These are phyloP conservation scores for Dactylellina drechsleri DNA, from an alignment of 2,329 filamentous ascomycete species.

Conservation along the genomic window DNA sequence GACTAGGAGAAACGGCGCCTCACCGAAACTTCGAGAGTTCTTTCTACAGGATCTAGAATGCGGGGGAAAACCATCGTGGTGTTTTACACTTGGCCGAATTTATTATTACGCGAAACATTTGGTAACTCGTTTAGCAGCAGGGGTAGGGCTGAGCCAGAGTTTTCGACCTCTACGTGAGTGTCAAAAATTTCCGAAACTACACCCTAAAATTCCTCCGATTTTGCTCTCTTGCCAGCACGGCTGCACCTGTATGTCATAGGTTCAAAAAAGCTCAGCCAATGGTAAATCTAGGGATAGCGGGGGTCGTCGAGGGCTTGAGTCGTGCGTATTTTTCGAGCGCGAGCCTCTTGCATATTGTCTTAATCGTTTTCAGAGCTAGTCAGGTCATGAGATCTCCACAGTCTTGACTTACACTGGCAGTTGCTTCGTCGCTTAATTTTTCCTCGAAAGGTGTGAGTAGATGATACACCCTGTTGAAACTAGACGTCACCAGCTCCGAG, in stretches of 20 bases:
- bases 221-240: not conserved
- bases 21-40: slow-evolving; percentile 14
- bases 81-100: slow-evolving; percentile 12
- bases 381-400: slow-evolving; percentile 33
- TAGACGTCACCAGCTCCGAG: no score
- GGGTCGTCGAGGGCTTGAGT: not conserved
- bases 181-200: slow-evolving; percentile 48
- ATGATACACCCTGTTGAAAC: no score
- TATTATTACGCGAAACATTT: slow-evolving; percentile 8
- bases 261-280: not conserved
- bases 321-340: slow-evolving; percentile 21
- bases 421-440: slow-evolving; percentile 9
- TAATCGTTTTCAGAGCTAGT: not conserved
- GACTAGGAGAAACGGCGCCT: not conserved
- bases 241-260: not conserved
- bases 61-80: not conserved
- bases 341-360: slow-evolving; percentile 15
- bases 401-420: slow-evolving; percentile 28
- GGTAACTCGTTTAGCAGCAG: slow-evolving; percentile 22
- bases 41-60: slow-evolving; percentile 34
- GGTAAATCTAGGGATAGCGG: not conserved
- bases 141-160: slow-evolving; percentile 4
- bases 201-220: slow-evolving; percentile 1
- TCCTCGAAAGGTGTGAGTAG: not conserved
- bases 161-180: slow-evolving; percentile 8